phyloP scores from a whole-genome alignment of 2,329 filamentous ascomycete genomes.

The Alternaria triticina region DNA sequence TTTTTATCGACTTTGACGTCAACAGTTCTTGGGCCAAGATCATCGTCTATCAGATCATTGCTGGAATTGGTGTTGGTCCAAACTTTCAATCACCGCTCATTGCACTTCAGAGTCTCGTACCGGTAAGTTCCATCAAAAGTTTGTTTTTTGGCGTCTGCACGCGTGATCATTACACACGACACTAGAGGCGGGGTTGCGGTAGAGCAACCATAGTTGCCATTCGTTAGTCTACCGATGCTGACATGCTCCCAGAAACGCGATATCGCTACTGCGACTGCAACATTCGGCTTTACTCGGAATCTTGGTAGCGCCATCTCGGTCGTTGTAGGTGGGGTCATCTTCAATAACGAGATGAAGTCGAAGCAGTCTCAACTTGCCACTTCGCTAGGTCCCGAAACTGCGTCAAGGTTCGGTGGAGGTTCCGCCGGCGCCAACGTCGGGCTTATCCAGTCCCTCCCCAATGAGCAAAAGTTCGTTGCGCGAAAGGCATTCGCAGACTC shows the following conservation, averaged over 20 bases:
- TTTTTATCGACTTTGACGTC: slow-evolving; percentile 46
- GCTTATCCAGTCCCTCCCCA: slow-evolving; percentile 60
- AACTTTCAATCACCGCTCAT: slow-evolving; percentile 74
- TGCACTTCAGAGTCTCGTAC: slow-evolving; percentile 68
- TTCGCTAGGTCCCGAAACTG: slow-evolving; percentile 60
- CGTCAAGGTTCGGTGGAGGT: slow-evolving; percentile 62
- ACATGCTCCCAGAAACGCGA: slow-evolving; percentile 55
- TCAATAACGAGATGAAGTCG: slow-evolving; percentile 74
- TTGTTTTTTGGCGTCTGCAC: not conserved
- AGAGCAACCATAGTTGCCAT: not conserved
- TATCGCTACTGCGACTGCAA: slow-evolving; percentile 72
- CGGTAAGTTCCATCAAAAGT: slow-evolving; percentile 38
- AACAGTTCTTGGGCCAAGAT: slow-evolving; percentile 48
- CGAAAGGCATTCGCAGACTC: slow-evolving; percentile 52
- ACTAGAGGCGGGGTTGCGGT: slow-evolving; percentile 6
- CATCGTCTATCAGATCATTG: slow-evolving; percentile 49
- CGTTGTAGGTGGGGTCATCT: slow-evolving; percentile 78
- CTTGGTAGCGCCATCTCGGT: slow-evolving; percentile 72
- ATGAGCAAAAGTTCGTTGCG: slow-evolving; percentile 52
- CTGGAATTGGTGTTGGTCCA: slow-evolving; percentile 61
- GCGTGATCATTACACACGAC: not conserved
- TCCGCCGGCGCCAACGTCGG: slow-evolving; percentile 67
- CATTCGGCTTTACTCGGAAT: slow-evolving; percentile 72
- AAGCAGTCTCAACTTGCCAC: slow-evolving; percentile 58
- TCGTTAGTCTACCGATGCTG: slow-evolving; percentile 15